Evolutionary conservation across 2,329 filamentous ascomycete genomes (phyloP).

Genomic region (Celoporthe dispersa): DNA sequence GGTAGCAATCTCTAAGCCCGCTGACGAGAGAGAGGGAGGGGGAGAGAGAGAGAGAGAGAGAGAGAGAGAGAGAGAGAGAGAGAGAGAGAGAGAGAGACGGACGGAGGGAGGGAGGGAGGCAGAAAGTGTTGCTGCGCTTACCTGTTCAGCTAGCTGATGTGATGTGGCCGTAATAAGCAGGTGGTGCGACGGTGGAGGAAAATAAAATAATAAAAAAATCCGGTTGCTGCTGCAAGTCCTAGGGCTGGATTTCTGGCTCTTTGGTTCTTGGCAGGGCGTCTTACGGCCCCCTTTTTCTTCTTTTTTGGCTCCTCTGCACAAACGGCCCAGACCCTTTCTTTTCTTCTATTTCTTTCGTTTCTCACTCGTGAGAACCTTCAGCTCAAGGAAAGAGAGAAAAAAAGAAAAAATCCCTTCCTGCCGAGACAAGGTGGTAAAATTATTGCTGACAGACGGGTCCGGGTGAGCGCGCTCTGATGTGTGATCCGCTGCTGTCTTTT

Average conservation of each 20-base stretch:
- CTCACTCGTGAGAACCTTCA: not conserved
- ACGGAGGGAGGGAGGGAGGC: not conserved
- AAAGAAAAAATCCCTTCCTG: not conserved
- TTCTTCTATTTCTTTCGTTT: not conserved
- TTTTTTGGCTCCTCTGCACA: not conserved
- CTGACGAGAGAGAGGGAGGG: not conserved
- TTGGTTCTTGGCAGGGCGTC: slow-evolving; percentile 12
- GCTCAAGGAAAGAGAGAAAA: not conserved
- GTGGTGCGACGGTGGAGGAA: not conserved
- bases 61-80: too few species aligned
- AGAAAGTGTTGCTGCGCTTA: slow-evolving; percentile 13
- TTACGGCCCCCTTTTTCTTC: not conserved
- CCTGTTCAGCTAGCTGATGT: slow-evolving; percentile 15
- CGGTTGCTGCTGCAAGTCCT: slow-evolving; percentile 9
- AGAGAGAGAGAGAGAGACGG: too few species aligned
- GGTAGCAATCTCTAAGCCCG: not conserved
- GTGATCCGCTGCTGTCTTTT: not conserved
- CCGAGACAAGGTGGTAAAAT: slow-evolving; percentile 5
- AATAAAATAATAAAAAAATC: not conserved
- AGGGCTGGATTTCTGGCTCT: slow-evolving; percentile 13
- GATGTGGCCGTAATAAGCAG: slow-evolving; percentile 17
- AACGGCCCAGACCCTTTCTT: slow-evolving; percentile 1
- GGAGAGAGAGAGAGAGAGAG: too few species aligned
- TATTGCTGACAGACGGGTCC: slow-evolving; percentile 3
- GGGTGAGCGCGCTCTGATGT: not conserved